A percentile compares a stretch with the other conserved stretches of the same genome.
Conservation (phyloP, 345 rosid genomes). For the Arabidopsis arenosa region DNA sequence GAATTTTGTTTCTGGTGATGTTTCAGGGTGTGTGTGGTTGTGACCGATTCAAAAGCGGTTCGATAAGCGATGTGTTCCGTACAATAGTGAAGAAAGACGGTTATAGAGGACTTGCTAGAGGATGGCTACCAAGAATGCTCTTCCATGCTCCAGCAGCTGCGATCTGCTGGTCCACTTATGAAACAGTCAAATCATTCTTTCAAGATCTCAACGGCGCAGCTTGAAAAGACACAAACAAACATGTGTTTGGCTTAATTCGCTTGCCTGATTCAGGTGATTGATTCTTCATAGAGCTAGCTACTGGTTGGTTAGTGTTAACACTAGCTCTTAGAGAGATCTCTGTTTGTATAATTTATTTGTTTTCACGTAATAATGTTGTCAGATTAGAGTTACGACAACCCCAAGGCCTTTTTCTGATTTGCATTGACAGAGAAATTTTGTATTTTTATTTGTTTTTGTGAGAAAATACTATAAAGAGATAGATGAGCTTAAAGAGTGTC, state of each 20-base stretch:
- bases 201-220: constrained; percentile 59
- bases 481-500: constrained; percentile 18
- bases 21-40: constrained; percentile 97
- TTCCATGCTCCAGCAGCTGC: constrained; percentile 99
- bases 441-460: constrained; percentile 24
- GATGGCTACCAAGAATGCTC: constrained; percentile 97
- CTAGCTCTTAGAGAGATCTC: constrained; percentile 11
- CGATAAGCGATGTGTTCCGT: constrained; percentile 69
- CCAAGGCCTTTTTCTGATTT: constrained; percentile 10
- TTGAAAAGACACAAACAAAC: constrained; percentile 42
- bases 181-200: constrained; percentile 76
- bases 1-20: not conserved
- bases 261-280: constrained; percentile 38
- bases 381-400: constrained; percentile 30
- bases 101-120: constrained; percentile 83
- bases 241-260: constrained; percentile 4
- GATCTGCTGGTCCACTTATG: constrained; percentile 95
- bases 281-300: constrained; percentile 40
- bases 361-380: constrained; percentile 39
- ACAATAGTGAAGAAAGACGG: constrained; percentile 82
- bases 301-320: constrained; percentile 25
- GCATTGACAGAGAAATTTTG: constrained; percentile 34
- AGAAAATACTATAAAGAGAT: constrained; percentile 18
- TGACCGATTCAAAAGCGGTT: constrained; percentile 75
- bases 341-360: constrained; percentile 31